These are phyloP conservation scores for Rhizopogon vulgaris DNA, from an alignment of 768 basidiomycete species.

Conservation along the genomic window DNA sequence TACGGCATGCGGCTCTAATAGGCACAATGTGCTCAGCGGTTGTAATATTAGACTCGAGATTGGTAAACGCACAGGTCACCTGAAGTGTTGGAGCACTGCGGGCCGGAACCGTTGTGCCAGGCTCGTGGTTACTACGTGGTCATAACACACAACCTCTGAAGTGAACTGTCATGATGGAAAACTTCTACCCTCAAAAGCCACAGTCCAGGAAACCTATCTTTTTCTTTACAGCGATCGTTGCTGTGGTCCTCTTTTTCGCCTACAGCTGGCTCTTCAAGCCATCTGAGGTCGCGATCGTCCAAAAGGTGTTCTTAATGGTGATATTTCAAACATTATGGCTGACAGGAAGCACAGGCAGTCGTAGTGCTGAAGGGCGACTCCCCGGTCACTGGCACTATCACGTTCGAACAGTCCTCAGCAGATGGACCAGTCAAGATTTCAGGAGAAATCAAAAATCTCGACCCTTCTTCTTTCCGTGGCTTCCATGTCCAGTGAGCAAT, in stretches of 20 bases:
- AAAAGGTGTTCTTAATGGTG: slow-evolving; percentile 11
- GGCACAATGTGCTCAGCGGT: too few relatives aligned
- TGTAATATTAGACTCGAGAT: too few relatives aligned
- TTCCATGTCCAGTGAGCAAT: slow-evolving; percentile 75
- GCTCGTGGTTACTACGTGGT: too few relatives aligned
- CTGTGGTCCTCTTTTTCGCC: slow-evolving; percentile 11
- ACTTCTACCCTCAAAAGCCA: slow-evolving; percentile 7
- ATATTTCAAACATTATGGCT: neutral
- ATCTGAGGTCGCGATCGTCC: slow-evolving; percentile 12
- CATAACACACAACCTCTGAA: neutral
- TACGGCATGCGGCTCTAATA: too few relatives aligned
- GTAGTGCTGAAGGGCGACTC: slow-evolving; percentile 60
- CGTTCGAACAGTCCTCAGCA: slow-evolving; percentile 51
- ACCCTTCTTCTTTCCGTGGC: slow-evolving; percentile 53
- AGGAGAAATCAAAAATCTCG: slow-evolving; percentile 56
- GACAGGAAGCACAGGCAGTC: slow-evolving; percentile 34
- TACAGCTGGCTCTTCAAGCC: slow-evolving; percentile 15
- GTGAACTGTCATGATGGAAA: slow-evolving; percentile 19
- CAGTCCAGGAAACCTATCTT: slow-evolving; percentile 16
- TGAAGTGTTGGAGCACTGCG: too few relatives aligned
- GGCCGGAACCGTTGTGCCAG: too few relatives aligned
- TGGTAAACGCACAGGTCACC: too few relatives aligned
- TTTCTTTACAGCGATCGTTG: slow-evolving; percentile 9
- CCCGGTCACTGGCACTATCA: slow-evolving; percentile 55
- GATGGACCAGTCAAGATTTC: slow-evolving; percentile 52